Percentiles rank a stretch among this genome's conserved stretches.
phyloP scores from a whole-genome alignment of 768 basidiomycete genomes.

The Mycena crocata region DNA sequence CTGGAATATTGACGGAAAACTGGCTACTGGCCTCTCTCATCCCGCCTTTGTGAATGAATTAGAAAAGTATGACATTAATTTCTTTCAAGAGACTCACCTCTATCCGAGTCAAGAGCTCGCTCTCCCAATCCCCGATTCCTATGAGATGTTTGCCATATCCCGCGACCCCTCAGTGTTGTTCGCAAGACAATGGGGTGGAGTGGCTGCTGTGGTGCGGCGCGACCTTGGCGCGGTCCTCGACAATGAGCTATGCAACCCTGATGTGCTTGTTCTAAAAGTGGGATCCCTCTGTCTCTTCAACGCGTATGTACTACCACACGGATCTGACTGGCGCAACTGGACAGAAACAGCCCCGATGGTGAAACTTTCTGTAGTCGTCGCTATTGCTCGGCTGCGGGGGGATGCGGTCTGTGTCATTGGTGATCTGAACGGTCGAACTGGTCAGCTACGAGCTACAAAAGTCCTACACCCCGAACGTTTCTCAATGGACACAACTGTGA shows the following conservation, averaged over 20 bases:
- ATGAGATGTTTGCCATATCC: background rate
- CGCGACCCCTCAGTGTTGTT: background rate
- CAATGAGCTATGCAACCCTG: background rate
- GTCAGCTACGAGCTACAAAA: too few relatives aligned
- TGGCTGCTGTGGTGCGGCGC: background rate
- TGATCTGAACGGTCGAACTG: background rate
- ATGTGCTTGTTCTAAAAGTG: background rate
- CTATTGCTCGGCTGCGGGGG: background rate
- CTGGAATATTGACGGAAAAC: too few relatives aligned
- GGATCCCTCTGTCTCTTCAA: background rate
- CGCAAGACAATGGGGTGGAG: background rate
- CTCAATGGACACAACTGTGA: too few relatives aligned
- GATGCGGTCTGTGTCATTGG: background rate
- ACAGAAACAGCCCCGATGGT: background rate
- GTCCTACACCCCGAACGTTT: too few relatives aligned
- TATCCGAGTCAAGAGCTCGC: background rate
- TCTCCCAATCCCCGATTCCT: background rate
- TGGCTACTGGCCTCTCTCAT: background rate
- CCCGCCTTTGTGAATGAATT: background rate
- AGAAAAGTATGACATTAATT: background rate
- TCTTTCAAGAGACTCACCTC: background rate
- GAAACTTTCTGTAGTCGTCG: background rate
- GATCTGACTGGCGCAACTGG: background rate
- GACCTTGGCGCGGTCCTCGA: background rate
- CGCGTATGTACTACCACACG: background rate